Conservation (phyloP, 1,139 yeast species). For the Pichia sp. region DNA sequence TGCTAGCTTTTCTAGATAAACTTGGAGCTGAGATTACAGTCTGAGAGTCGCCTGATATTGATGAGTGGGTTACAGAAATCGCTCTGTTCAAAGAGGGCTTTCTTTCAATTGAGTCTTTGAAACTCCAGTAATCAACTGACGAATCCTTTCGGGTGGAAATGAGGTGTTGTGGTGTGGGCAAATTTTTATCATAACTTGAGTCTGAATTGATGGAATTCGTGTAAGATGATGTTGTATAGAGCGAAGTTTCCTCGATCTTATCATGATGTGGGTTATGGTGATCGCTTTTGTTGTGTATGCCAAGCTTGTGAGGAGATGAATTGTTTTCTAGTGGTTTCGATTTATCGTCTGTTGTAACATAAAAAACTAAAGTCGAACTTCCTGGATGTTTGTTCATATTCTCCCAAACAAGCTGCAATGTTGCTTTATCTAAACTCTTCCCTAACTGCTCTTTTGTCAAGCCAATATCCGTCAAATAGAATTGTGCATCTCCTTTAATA, state of each 20-base stretch:
- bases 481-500: constrained; percentile 8
- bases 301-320: constrained; percentile 5
- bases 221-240: constrained; percentile 25
- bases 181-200: constrained; percentile 45
- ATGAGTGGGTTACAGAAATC: constrained; percentile 29
- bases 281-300: not conserved
- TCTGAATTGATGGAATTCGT: constrained; percentile 31
- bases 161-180: constrained; percentile 60
- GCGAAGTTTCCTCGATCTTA: constrained; percentile 18
- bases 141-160: constrained; percentile 34
- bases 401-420: constrained; percentile 12
- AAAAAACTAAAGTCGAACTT: constrained; percentile 4
- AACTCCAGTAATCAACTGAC: constrained; percentile 56
- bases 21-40: constrained; percentile 1
- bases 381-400: not conserved
- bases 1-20: constrained; percentile 14
- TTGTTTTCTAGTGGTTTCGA: not conserved
- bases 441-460: constrained; percentile 15
- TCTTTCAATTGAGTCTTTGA: constrained; percentile 41
- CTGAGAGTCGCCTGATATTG: constrained; percentile 19
- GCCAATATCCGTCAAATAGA: constrained; percentile 18
- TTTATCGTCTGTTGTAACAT: constrained; percentile 10
- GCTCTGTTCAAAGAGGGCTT: constrained; percentile 29
- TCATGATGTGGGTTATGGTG: constrained; percentile 5
- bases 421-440: constrained; percentile 11